Evolutionary conservation across 148 eudicot species (phyloP).

Genomic region (Dysphania ambrosioides): DNA sequence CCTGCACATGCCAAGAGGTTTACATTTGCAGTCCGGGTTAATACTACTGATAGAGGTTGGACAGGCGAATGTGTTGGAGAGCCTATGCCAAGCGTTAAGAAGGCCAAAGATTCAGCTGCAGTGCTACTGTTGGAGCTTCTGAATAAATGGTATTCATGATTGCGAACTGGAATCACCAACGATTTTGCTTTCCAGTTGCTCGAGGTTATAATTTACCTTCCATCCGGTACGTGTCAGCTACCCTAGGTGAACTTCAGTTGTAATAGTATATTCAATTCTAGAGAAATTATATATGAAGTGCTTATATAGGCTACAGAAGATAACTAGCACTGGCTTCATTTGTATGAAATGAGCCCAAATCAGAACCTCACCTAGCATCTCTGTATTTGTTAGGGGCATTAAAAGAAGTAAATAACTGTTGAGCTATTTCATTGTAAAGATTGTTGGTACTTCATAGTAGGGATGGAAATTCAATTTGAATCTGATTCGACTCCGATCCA

Average conservation of each 20-base stretch:
- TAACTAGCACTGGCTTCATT: background rate
- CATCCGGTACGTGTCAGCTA: background rate
- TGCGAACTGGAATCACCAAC: background rate
- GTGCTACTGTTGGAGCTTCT: constrained; percentile 84
- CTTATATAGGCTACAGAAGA: background rate
- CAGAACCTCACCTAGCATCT: background rate
- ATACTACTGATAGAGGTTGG: constrained; percentile 83
- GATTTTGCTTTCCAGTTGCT: background rate
- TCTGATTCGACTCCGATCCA: too few species aligned
- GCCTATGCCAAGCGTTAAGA: constrained; percentile 98
- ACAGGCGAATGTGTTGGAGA: constrained; percentile 96
- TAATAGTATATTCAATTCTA: background rate
- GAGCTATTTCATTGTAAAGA: too few species aligned
- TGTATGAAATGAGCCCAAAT: background rate
- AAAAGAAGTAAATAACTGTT: too few species aligned
- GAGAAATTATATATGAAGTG: background rate
- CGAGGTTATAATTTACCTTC: background rate
- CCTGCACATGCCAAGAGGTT: constrained; percentile 97
- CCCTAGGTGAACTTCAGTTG: constrained; percentile 9
- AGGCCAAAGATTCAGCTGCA: constrained; percentile 97
- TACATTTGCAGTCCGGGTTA: constrained; percentile 82
- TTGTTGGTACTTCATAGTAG: too few species aligned
- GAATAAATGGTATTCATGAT: constrained; percentile 52
- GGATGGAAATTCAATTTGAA: too few species aligned
- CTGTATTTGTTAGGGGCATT: background rate